phyloP scores from a whole-genome alignment of 2,329 filamentous ascomycete genomes.

The Rhynchosporium secalis region DNA sequence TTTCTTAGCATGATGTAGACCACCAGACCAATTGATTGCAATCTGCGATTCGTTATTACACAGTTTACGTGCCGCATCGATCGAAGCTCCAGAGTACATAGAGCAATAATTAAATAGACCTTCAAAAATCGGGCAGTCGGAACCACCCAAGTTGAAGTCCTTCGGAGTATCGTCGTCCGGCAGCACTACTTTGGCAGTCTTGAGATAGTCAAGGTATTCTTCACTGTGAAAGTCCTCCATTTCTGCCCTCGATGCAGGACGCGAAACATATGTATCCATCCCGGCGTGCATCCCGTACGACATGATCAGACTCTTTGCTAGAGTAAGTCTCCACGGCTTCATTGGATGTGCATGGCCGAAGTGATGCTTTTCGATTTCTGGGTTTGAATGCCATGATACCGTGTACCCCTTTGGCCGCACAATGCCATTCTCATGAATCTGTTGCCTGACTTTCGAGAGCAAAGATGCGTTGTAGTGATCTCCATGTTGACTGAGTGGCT shows the following conservation, averaged over 20 bases:
- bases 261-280: slow-evolving; percentile 90
- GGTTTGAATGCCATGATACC: slow-evolving; percentile 95
- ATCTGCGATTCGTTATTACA: slow-evolving; percentile 87
- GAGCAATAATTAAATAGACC: slow-evolving; percentile 95
- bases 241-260: slow-evolving; percentile 84
- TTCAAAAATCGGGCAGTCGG: slow-evolving; percentile 95
- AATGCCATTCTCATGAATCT: slow-evolving; percentile 62
- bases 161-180: slow-evolving; percentile 63
- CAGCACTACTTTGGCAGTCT: slow-evolving; percentile 65
- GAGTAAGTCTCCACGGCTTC: slow-evolving; percentile 96
- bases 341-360: slow-evolving; percentile 97
- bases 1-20: slow-evolving; percentile 94
- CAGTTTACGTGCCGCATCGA: slow-evolving; percentile 89
- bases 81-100: slow-evolving; percentile 84
- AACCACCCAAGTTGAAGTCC: slow-evolving; percentile 81
- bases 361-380: slow-evolving; percentile 92
- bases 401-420: slow-evolving; percentile 80
- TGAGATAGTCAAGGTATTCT: slow-evolving; percentile 90
- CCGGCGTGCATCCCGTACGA: slow-evolving; percentile 94
- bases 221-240: slow-evolving; percentile 81
- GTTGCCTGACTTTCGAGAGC: slow-evolving; percentile 32
- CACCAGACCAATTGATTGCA: slow-evolving; percentile 96
- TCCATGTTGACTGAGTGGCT: slow-evolving; percentile 36
- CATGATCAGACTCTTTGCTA: slow-evolving; percentile 92
- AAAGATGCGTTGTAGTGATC: slow-evolving; percentile 34